Percentiles rank a stretch among this genome's conserved stretches.
Conservation (phyloP, 352 stramenopile species). For the Halophytophthora batemanensis region DNA sequence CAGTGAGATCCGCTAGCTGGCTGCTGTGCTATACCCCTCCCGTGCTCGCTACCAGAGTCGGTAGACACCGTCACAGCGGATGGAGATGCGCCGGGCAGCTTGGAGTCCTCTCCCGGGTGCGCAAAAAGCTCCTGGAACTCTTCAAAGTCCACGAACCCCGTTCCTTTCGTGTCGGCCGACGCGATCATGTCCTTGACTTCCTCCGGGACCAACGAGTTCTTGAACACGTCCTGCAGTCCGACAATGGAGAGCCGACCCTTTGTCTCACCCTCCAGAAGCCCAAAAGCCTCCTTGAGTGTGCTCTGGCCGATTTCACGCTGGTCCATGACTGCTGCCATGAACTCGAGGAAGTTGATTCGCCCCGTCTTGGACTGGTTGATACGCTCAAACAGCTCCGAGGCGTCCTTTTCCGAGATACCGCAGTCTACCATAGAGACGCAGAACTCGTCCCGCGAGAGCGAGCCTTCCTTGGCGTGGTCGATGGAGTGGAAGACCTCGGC, state of each 20-base stretch:
- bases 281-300: constrained; percentile 90
- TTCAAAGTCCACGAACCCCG: constrained; percentile 86
- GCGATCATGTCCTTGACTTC: constrained; percentile 89
- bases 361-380: constrained; percentile 83
- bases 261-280: constrained; percentile 88
- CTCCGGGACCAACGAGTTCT: constrained; percentile 82
- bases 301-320: constrained; percentile 87
- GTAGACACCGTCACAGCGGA: too few relatives aligned
- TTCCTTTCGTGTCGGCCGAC: constrained; percentile 79
- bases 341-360: constrained; percentile 94
- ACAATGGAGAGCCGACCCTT: constrained; percentile 90
- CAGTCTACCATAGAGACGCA: constrained; percentile 90
- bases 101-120: too few relatives aligned
- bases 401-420: constrained; percentile 69
- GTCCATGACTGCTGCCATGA: constrained; percentile 93
- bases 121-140: constrained; percentile 85
- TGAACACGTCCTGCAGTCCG: constrained; percentile 85
- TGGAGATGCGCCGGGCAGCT: too few relatives aligned
- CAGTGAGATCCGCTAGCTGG: too few relatives aligned
- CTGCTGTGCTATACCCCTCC: too few relatives aligned
- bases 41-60: too few relatives aligned
- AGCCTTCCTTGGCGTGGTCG: constrained; percentile 80
- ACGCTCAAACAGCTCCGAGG: constrained; percentile 66
- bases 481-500: constrained; percentile 86
- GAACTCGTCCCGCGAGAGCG: constrained; percentile 92